A percentile compares a stretch with the other conserved stretches of the same genome.
phyloP scores from a whole-genome alignment of 1,284 basidiomycete genomes.

The Malassezia vespertilionis region DNA sequence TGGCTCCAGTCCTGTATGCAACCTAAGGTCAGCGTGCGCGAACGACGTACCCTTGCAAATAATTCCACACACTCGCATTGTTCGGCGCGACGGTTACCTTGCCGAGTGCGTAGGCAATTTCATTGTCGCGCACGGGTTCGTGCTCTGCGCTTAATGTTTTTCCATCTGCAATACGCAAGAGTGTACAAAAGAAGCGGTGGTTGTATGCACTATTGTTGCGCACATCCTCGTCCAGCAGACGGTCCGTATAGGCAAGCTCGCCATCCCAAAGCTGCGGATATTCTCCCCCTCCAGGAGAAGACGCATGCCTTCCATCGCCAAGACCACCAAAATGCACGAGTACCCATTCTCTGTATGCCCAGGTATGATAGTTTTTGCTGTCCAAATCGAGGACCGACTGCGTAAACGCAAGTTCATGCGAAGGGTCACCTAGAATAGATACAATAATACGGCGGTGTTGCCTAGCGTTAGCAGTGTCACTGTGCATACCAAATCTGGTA shows the following conservation, averaged over 20 bases:
- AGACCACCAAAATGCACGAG: conserved; percentile 36
- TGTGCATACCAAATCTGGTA: conserved; percentile 45
- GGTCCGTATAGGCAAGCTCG: conserved; percentile 68
- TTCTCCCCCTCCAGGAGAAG: conserved; percentile 8
- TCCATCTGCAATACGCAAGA: conserved; percentile 38
- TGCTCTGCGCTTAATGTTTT: not conserved
- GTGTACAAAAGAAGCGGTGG: conserved; percentile 88
- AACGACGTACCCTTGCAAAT: conserved; percentile 27
- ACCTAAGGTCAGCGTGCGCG: not conserved
- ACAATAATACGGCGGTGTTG: conserved; percentile 36
- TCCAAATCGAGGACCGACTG: conserved; percentile 23
- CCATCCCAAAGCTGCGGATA: conserved; percentile 58
- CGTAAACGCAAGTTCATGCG: conserved; percentile 29
- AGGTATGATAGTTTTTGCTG: conserved; percentile 45
- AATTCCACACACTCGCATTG: conserved; percentile 39
- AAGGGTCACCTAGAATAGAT: conserved; percentile 23
- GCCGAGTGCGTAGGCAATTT: conserved; percentile 22
- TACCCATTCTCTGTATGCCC: conserved; percentile 43
- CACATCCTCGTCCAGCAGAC: conserved; percentile 65
- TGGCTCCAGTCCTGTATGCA: conserved; percentile 1
- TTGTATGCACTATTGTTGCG: conserved; percentile 98
- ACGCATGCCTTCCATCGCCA: not conserved
- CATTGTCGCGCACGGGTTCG: conserved; percentile 51
- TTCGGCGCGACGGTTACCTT: conserved; percentile 25
- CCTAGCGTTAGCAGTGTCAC: conserved; percentile 13